Percentiles rank a stretch among this genome's conserved stretches.
Evolutionary conservation across 495 filamentous ascomycete species (phyloP).

Genomic region (Beverwykella pulmonaria): DNA sequence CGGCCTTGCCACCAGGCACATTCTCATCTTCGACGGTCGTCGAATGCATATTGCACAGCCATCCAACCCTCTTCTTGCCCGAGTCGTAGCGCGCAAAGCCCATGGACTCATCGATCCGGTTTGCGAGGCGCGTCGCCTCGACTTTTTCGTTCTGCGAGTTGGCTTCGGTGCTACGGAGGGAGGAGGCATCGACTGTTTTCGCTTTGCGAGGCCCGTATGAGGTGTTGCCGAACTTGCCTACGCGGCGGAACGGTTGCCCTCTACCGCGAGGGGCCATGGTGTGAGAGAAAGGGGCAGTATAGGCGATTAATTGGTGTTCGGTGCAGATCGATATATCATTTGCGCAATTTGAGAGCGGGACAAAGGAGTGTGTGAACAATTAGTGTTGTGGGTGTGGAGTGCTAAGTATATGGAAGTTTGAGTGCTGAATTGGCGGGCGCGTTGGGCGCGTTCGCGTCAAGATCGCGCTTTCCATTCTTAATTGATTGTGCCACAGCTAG

Average conservation of each 20-base stretch:
- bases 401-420: not conserved
- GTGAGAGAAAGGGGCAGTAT: conserved; percentile 27
- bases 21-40: conserved; percentile 86
- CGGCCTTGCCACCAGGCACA: conserved; percentile 77
- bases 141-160: conserved; percentile 85
- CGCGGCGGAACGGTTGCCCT: conserved; percentile 41
- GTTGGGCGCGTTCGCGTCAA: conserved; percentile 3
- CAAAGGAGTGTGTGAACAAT: conserved; percentile 2
- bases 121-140: conserved; percentile 79
- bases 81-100: conserved; percentile 92
- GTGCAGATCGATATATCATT: conserved; percentile 14
- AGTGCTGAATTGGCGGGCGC: conserved; percentile 5
- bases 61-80: conserved; percentile 81
- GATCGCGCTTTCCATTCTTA: not conserved
- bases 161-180: conserved; percentile 73
- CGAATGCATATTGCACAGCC: conserved; percentile 93
- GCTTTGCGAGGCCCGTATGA: conserved; percentile 59
- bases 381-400: conserved; percentile 5
- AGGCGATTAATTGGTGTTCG: conserved; percentile 14
- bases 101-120: conserved; percentile 91
- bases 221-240: conserved; percentile 42
- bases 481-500: too few species aligned
- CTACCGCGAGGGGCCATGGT: conserved; percentile 62
- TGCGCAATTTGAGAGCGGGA: conserved; percentile 16
- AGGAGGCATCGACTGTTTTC: conserved; percentile 76